Percentiles rank a stretch among this genome's conserved stretches.
phyloP scores from a whole-genome alignment of 2,329 filamentous ascomycete genomes.

The Aspergillus cejpii region DNA sequence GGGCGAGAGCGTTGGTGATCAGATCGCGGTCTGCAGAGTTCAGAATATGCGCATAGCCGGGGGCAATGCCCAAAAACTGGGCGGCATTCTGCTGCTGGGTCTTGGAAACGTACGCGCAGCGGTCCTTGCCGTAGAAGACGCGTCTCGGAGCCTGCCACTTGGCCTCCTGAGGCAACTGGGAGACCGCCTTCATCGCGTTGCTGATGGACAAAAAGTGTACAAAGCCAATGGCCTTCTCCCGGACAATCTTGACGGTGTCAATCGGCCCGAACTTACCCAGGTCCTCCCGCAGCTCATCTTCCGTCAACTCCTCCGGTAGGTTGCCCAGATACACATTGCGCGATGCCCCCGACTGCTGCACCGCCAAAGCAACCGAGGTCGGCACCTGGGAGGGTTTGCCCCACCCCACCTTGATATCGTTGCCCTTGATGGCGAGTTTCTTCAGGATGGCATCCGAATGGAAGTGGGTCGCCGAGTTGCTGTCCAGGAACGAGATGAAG shows the following conservation, averaged over 20 bases:
- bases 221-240: constrained; percentile 96
- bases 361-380: constrained; percentile 91
- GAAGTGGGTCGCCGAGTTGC: constrained; percentile 96
- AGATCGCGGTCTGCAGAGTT: constrained; percentile 94
- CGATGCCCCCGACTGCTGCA: constrained; percentile 94
- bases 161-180: constrained; percentile 87
- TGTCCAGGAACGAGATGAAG: constrained; percentile 97
- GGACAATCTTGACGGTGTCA: constrained; percentile 94
- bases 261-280: constrained; percentile 93
- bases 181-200: constrained; percentile 96
- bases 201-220: constrained; percentile 96
- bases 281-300: constrained; percentile 90
- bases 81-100: constrained; percentile 99
- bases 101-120: constrained; percentile 97
- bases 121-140: constrained; percentile 97
- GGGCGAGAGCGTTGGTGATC: constrained; percentile 90
- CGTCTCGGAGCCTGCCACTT: constrained; percentile 95
- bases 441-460: constrained; percentile 99
- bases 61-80: constrained; percentile 94
- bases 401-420: constrained; percentile 99
- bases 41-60: constrained; percentile 91
- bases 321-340: constrained; percentile 97
- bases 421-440: constrained; percentile 95
- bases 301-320: constrained; percentile 77
- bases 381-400: constrained; percentile 97